Percentiles rank a stretch among this genome's conserved stretches.
phyloP scores from a whole-genome alignment of 805 yeast species.

The Candida montana region DNA sequence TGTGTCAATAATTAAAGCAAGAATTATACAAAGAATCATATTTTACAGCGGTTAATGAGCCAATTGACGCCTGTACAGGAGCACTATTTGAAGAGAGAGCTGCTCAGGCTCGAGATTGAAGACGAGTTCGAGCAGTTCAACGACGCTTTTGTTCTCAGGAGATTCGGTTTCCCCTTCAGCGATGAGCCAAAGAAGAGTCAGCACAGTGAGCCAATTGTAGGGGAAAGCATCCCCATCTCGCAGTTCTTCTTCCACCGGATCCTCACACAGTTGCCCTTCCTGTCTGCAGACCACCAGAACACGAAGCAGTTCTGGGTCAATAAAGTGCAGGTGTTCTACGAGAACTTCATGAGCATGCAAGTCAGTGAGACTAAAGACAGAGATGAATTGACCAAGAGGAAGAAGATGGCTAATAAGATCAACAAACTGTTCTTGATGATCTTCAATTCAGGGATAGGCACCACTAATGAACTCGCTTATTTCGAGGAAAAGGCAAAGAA shows the following conservation, averaged over 20 bases:
- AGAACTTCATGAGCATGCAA: constrained; percentile 65
- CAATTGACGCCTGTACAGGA: constrained; percentile 60
- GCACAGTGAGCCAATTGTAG: constrained; percentile 12
- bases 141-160: constrained; percentile 56
- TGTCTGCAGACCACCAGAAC: constrained; percentile 37
- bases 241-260: constrained; percentile 60
- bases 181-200: constrained; percentile 33
- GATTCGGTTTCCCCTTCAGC: constrained; percentile 76
- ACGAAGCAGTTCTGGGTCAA: constrained; percentile 71
- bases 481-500: constrained; percentile 27
- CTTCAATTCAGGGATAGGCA: constrained; percentile 69
- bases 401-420: constrained; percentile 56
- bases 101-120: constrained; percentile 56
- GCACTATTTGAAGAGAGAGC: constrained; percentile 81
- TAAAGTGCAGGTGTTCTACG: constrained; percentile 77
- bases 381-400: constrained; percentile 66
- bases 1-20: no score
- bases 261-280: constrained; percentile 69
- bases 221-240: constrained; percentile 53
- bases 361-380: constrained; percentile 73
- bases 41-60: not conserved
- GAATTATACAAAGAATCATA: no score
- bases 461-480: constrained; percentile 51
- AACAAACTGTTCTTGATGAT: constrained; percentile 58
- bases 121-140: constrained; percentile 57